These are phyloP conservation scores for Gastroboletus turbinatus DNA, from an alignment of 1,284 basidiomycete genomes.

Conservation along the genomic window DNA sequence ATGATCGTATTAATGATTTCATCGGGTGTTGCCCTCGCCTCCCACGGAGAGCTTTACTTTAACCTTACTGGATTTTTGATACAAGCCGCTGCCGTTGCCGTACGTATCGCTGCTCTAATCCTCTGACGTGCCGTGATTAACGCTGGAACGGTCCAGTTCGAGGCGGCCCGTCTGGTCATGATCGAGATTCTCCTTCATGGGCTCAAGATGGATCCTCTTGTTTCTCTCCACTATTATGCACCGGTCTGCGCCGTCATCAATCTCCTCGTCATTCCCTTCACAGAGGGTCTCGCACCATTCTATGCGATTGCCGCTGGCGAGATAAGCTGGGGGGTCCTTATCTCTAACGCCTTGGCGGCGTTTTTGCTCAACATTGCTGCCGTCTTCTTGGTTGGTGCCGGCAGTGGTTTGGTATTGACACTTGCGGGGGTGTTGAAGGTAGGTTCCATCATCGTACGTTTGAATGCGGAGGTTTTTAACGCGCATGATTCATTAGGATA, in stretches of 20 bases:
- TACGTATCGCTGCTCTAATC: constrained; percentile 38
- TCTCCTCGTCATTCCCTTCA: constrained; percentile 80
- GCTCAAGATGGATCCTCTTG: constrained; percentile 95
- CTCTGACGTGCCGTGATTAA: not conserved
- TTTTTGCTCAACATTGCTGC: constrained; percentile 93
- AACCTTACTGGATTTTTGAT: constrained; percentile 85
- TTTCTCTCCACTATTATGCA: constrained; percentile 94
- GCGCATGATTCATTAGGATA: constrained; percentile 60
- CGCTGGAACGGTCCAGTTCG: constrained; percentile 53
- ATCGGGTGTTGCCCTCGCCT: constrained; percentile 84
- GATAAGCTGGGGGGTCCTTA: constrained; percentile 75
- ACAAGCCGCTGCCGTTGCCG: constrained; percentile 78
- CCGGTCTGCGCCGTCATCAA: constrained; percentile 96
- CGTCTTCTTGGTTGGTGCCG: constrained; percentile 91
- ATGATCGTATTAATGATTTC: constrained; percentile 93
- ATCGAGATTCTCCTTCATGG: constrained; percentile 95
- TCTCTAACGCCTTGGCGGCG: constrained; percentile 86
- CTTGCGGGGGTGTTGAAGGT: constrained; percentile 95
- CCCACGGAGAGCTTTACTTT: constrained; percentile 86
- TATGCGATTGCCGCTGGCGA: constrained; percentile 39
- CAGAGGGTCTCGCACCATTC: constrained; percentile 89
- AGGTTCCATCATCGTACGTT: constrained; percentile 14
- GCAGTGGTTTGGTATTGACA: constrained; percentile 86
- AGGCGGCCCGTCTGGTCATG: constrained; percentile 91
- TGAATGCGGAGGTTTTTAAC: not conserved